Base-by-base conservation (phyloP, 1,284 basidiomycete genomes). In the Papiliotrema fonsecae region DNA sequence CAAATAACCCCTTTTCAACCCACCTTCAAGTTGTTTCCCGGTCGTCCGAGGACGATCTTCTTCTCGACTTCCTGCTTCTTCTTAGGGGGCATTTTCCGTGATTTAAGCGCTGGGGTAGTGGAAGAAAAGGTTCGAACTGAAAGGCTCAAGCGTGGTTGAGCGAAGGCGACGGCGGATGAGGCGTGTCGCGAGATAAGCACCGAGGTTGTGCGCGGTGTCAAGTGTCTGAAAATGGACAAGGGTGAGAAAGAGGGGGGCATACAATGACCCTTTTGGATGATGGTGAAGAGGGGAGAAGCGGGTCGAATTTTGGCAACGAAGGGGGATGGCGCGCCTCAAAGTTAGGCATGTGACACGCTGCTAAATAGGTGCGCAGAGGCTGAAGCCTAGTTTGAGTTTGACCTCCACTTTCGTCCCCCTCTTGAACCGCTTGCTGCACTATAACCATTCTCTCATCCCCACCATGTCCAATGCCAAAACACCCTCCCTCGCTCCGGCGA, bases 21-120 rank as follows among this genome's bases (percentile, higher is more conserved):
- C 47, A 67, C 66, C 67, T 75, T 74, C 58, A 75, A 66, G 65
- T 96, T 96, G 78, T 97, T 97, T 56, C 87, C 81, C 34, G 93
- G 92, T 56, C 91, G 78, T 41, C 92, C 92, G 41, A 97, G 83
- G 24, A 92, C 75, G 34, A 78, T 76, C 76, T 89, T 93, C 78
- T 92, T 93, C 77, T 90, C 77, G 26, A 68, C 78, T 49, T 78
- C 77, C 49, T 82, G 81, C 74, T 78, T 78, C 70, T 89, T 90
- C 77, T 88, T 90, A 9, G 90, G 90, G 13, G 88, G 84, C 87
- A 91, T 92, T 69, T 75, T 87, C 38, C 58, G 61, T 52, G 67
- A 61, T 63, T 62, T 28, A 59, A 59, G 32, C 39, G 44, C 19
- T 5, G 34, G 34, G 19, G 34, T 4, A 6, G 34, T 6, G 34